A percentile compares a stretch with the other conserved stretches of the same genome.
Evolutionary conservation across 1,139 yeast species (phyloP).

Genomic region (Suhomyces bokatorum): DNA sequence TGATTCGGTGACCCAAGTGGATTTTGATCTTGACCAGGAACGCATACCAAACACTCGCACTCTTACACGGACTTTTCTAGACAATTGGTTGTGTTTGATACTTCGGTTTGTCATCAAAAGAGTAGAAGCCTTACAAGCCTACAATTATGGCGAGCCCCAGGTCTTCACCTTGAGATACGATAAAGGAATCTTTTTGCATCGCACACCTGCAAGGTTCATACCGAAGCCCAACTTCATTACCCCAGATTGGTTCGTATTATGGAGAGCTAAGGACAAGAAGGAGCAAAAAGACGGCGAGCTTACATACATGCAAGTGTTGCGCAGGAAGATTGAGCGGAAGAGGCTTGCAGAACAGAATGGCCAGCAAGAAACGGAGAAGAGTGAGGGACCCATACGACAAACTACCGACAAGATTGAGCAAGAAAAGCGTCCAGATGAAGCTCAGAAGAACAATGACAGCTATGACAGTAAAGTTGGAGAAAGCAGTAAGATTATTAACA

Average conservation of each 20-base stretch:
- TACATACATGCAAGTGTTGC: no score
- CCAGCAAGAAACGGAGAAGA: no score
- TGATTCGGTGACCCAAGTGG: background rate
- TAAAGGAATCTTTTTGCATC: background rate
- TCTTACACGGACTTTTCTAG: background rate
- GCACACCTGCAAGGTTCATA: background rate
- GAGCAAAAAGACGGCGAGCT: no score
- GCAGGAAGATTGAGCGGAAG: no score
- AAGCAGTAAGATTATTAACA: no score
- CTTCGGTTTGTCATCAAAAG: background rate
- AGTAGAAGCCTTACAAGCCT: no score
- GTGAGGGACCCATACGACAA: no score
- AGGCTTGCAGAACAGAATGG: no score
- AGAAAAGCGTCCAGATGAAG: no score
- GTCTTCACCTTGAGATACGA: background rate
- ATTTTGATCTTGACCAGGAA: background rate
- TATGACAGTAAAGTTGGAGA: no score
- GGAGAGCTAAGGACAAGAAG: background rate
- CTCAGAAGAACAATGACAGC: no score
- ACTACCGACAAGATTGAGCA: no score
- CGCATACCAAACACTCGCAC: background rate
- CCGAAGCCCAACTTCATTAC: background rate
- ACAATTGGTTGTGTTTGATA: slow-evolving; percentile 6
- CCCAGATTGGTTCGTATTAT: background rate
- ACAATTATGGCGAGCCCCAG: background rate